These are phyloP conservation scores for Myriangium duriaei DNA, from an alignment of 2,329 filamentous ascomycete genomes.

Conservation along the genomic window DNA sequence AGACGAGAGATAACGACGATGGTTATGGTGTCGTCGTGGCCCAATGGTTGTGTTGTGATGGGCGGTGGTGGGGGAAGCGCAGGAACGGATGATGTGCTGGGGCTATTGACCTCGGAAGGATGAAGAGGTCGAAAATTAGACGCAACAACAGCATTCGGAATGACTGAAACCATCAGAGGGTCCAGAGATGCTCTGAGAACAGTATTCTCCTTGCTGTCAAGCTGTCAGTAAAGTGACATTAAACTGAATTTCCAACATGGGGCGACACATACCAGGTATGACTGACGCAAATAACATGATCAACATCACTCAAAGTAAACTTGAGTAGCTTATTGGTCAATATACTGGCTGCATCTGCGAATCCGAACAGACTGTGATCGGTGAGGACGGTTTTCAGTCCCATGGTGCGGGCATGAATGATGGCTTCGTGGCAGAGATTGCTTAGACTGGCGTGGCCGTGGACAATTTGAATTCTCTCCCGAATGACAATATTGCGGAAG, in stretches of 20 bases:
- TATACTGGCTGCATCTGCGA: conserved; percentile 91
- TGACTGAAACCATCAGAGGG: conserved; percentile 92
- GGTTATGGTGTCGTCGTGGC: conserved; percentile 76
- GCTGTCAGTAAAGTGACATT: conserved; percentile 16
- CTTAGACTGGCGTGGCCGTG: conserved; percentile 94
- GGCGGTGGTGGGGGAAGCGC: conserved; percentile 31
- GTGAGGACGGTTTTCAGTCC: conserved; percentile 91
- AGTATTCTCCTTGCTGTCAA: conserved; percentile 82
- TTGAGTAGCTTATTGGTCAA: conserved; percentile 95
- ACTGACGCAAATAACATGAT: conserved; percentile 96
- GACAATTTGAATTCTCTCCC: conserved; percentile 91
- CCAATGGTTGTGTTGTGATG: conserved; percentile 54
- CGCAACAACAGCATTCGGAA: conserved; percentile 92
- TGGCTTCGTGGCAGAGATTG: conserved; percentile 86
- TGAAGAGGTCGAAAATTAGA: conserved; percentile 79
- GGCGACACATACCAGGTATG: conserved; percentile 73
- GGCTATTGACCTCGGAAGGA: conserved; percentile 24
- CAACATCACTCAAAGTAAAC: conserved; percentile 89
- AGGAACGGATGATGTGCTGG: conserved; percentile 27
- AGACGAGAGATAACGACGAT: conserved; percentile 95
- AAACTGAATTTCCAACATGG: background rate
- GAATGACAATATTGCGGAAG: conserved; percentile 90
- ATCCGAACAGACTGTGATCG: conserved; percentile 93
- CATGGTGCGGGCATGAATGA: conserved; percentile 92
- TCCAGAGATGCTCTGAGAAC: conserved; percentile 89